Conservation (phyloP, 768 basidiomycete genomes). For the Tylopilus felleus region DNA sequence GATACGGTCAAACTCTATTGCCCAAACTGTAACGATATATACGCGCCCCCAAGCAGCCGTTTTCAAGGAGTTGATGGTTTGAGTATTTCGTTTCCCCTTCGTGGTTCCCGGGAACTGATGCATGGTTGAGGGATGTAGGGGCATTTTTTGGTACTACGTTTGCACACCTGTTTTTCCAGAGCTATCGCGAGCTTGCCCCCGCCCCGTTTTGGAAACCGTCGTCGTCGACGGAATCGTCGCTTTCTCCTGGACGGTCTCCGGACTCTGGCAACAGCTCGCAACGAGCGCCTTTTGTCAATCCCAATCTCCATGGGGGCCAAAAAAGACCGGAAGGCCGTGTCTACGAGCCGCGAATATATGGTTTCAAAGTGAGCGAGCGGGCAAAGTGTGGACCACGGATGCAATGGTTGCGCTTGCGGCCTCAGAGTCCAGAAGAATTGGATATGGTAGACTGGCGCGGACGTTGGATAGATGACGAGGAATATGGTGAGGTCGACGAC, state of each 20-base stretch:
- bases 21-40: constrained; percentile 97
- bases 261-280: constrained; percentile 47
- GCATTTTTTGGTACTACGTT: constrained; percentile 99
- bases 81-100: constrained; percentile 6
- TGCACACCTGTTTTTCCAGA: constrained; percentile 96
- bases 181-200: constrained; percentile 91
- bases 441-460: constrained; percentile 91
- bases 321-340: constrained; percentile 83
- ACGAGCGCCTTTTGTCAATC: constrained; percentile 70
- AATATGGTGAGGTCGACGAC: constrained; percentile 65
- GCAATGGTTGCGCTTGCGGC: constrained; percentile 92
- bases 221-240: constrained; percentile 45
- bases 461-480: constrained; percentile 78
- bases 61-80: constrained; percentile 95
- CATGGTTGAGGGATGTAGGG: constrained; percentile 47
- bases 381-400: constrained; percentile 95
- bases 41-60: constrained; percentile 90
- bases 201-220: constrained; percentile 88
- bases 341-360: constrained; percentile 92
- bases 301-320: constrained; percentile 86
- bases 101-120: constrained; percentile 9
- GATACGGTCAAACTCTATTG: constrained; percentile 99
- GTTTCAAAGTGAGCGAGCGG: constrained; percentile 94
- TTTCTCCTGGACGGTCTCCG: constrained; percentile 57
- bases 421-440: constrained; percentile 74